Base-by-base conservation (phyloP, 257 asterid genomes). In the Nicotiana undulata region DNA sequence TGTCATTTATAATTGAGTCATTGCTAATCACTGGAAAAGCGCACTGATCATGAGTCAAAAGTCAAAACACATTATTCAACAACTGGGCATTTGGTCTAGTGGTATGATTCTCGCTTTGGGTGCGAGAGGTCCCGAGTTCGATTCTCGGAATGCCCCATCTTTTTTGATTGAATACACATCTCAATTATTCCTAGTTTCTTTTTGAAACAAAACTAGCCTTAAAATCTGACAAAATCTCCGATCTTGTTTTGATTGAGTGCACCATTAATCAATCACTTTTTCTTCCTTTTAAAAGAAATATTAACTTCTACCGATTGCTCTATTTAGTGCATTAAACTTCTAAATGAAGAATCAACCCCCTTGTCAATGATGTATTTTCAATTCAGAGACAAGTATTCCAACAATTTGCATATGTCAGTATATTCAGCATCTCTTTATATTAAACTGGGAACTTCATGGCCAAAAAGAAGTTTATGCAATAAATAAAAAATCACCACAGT, bases 21-120 rank as follows among this genome's bases (percentile, higher is more conserved):
- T 51, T 51, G 56, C 56, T 51, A 51, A 51, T 3, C 56, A 12
- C 16, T 13, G 18, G 56, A 51, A 51, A 51, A 51, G 17, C 6
- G 17, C 56, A 51, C 1, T 13, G 56, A 51, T 51, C 56, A 51
- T 51, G 56, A 51, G 56, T 51, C 56, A 51, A 51, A 51, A 6
- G 44, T 37, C 44, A 37, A 37, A 37, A 37, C 44, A 34, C 40
- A 34, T 5, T 34, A 34, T n/a, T 7, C 20, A 8, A 31, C 22
- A 40, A 32, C 24, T 3, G 97, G 91, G 92, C 94, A 90, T 89
- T 91, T 89, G 97, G 96, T 89, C 92, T 91, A 88, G 94, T 88
- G 94, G 93, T 87, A 91, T 90, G 94, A 93, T 91, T 90, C 97
- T 88, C 88, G 89, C 93, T 93, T 86, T 61, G 92, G 96, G 95